Evolutionary conservation across 495 filamentous ascomycete genomes (phyloP).

Genomic region (Penicillium flavigenum): DNA sequence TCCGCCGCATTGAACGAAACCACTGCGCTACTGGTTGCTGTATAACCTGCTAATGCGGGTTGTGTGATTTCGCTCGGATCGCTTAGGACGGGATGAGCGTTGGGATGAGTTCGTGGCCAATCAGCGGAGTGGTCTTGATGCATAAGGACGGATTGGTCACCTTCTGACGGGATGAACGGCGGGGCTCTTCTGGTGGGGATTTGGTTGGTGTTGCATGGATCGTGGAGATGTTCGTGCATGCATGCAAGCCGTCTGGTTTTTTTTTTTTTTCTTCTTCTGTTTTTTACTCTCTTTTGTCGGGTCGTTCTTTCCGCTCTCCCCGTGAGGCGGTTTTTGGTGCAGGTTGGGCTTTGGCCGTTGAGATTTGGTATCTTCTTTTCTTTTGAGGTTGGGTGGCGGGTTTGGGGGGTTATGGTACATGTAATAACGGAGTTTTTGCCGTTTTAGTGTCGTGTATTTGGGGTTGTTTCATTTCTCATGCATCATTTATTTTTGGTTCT

Average conservation of each 20-base stretch:
- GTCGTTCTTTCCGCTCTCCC: background rate
- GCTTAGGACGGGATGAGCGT: conserved; percentile 4
- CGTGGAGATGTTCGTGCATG: conserved; percentile 24
- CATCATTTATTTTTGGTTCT: too few species aligned
- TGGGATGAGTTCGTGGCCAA: conserved; percentile 16
- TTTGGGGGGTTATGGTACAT: background rate
- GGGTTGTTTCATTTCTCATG: background rate
- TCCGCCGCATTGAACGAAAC: background rate
- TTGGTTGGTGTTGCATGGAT: conserved; percentile 10
- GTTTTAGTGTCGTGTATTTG: background rate
- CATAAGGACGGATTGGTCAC: conserved; percentile 23
- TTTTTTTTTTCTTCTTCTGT: background rate
- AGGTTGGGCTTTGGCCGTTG: conserved; percentile 6
- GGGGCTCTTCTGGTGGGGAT: conserved; percentile 18
- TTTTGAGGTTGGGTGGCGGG: background rate
- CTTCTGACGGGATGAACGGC: conserved; percentile 30
- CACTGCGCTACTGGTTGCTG: background rate
- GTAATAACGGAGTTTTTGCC: background rate
- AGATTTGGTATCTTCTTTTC: background rate
- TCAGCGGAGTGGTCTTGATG: conserved; percentile 7
- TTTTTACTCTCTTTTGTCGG: background rate
- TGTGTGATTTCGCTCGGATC: background rate
- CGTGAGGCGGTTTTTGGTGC: background rate
- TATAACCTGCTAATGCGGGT: background rate
- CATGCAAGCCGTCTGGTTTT: background rate